Evolutionary conservation across 202 grass and related monocot genomes (phyloP).

Genomic region (Carex sylvatica): DNA sequence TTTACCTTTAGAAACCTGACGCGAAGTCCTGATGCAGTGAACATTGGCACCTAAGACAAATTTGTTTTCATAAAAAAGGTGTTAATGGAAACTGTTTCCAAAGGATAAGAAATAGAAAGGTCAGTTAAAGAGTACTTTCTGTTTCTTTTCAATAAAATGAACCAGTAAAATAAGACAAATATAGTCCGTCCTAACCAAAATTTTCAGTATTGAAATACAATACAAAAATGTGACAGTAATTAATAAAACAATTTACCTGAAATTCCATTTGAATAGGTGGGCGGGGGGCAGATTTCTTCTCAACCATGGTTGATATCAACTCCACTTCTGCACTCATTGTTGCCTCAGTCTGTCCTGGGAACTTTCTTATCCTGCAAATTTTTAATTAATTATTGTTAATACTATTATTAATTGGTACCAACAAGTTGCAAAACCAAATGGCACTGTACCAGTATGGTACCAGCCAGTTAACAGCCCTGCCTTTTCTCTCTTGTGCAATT

Average conservation of each 20-base stretch:
- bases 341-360: conserved; percentile 95
- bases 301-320: conserved; percentile 92
- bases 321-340: conserved; percentile 99
- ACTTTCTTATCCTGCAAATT: conserved; percentile 77
- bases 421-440: neutral
- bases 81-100: neutral
- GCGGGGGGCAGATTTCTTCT: conserved; percentile 87
- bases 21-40: conserved; percentile 95
- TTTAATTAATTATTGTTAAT: neutral
- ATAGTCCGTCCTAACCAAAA: too few species aligned
- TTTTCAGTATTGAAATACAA: neutral
- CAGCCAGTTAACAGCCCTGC: neutral
- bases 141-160: neutral
- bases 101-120: neutral
- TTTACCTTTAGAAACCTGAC: conserved; percentile 94
- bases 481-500: neutral
- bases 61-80: conserved; percentile 11
- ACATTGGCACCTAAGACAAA: conserved; percentile 85
- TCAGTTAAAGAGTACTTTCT: neutral
- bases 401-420: neutral
- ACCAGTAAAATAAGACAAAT: neutral
- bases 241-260: conserved; percentile 50
- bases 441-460: neutral
- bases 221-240: neutral
- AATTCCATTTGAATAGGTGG: conserved; percentile 99